Evolutionary conservation across 768 basidiomycete genomes (phyloP).

Genomic region (Amanita muscaria): DNA sequence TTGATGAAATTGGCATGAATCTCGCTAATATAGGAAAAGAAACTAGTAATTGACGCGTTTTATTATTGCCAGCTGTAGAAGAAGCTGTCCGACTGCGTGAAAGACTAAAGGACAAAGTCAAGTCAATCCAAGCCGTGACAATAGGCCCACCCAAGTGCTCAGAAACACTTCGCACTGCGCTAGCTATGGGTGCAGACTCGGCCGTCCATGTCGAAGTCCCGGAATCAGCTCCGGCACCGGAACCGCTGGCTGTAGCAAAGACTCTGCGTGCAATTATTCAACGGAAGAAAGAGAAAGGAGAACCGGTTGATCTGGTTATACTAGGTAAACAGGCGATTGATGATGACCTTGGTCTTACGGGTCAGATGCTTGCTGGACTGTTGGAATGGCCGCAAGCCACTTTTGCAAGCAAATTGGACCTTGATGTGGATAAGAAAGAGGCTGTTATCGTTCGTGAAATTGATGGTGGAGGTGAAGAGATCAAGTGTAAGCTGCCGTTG

Average conservation of each 20-base stretch:
- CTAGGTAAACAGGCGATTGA: slow-evolving; percentile 98
- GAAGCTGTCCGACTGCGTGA: slow-evolving; percentile 95
- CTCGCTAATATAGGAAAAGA: background rate
- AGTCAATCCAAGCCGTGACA: slow-evolving; percentile 86
- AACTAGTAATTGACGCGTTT: background rate
- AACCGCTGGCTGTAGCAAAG: slow-evolving; percentile 88
- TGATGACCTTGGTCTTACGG: slow-evolving; percentile 91
- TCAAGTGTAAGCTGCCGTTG: slow-evolving; percentile 71
- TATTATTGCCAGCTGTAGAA: slow-evolving; percentile 64
- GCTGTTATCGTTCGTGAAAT: slow-evolving; percentile 81
- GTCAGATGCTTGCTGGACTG: slow-evolving; percentile 94
- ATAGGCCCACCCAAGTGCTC: slow-evolving; percentile 86
- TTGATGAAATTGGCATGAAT: slow-evolving; percentile 88
- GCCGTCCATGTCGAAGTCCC: slow-evolving; percentile 86
- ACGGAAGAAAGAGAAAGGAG: slow-evolving; percentile 34
- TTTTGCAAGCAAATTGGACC: slow-evolving; percentile 81
- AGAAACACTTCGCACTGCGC: slow-evolving; percentile 89
- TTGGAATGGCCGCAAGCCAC: slow-evolving; percentile 91
- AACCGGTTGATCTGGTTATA: slow-evolving; percentile 76
- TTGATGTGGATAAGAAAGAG: slow-evolving; percentile 54
- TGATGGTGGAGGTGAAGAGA: slow-evolving; percentile 86
- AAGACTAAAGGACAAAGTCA: slow-evolving; percentile 62
- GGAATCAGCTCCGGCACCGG: slow-evolving; percentile 64
- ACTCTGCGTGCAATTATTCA: slow-evolving; percentile 71
- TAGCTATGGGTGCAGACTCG: slow-evolving; percentile 96